Evolutionary conservation across 495 filamentous ascomycete species (phyloP).

Genomic region (Recurvomyces mirabilis): DNA sequence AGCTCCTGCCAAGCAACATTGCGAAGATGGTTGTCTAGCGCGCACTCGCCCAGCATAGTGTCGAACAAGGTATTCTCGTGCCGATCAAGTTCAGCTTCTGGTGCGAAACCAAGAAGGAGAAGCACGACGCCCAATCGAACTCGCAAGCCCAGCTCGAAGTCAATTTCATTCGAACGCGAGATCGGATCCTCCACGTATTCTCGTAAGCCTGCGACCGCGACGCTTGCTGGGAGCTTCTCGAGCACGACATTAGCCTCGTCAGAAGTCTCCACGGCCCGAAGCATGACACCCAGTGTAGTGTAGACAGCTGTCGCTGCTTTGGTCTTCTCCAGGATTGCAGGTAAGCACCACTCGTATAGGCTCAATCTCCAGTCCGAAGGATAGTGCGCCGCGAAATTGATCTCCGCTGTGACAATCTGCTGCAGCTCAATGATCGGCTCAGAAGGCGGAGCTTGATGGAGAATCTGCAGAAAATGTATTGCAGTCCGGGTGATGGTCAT

Average conservation of each 20-base stretch:
- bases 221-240: slow-evolving; percentile 2
- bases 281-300: background rate
- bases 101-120: background rate
- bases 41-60: background rate
- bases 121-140: background rate
- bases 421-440: background rate
- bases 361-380: background rate
- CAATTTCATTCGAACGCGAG: background rate
- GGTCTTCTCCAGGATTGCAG: background rate
- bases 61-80: background rate
- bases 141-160: background rate
- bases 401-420: background rate
- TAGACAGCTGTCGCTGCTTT: background rate
- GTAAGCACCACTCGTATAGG: background rate
- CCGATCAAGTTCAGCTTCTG: background rate
- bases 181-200: slow-evolving; percentile 12
- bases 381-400: background rate
- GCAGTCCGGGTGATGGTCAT: too few relatives aligned
- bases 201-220: slow-evolving; percentile 26
- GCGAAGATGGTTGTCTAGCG: background rate
- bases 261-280: background rate
- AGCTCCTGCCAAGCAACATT: background rate
- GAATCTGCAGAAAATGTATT: too few relatives aligned
- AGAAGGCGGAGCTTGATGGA: background rate
- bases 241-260: background rate